Conservation (phyloP, 2,329 filamentous ascomycete species). For the Calonectria hongkongensis region DNA sequence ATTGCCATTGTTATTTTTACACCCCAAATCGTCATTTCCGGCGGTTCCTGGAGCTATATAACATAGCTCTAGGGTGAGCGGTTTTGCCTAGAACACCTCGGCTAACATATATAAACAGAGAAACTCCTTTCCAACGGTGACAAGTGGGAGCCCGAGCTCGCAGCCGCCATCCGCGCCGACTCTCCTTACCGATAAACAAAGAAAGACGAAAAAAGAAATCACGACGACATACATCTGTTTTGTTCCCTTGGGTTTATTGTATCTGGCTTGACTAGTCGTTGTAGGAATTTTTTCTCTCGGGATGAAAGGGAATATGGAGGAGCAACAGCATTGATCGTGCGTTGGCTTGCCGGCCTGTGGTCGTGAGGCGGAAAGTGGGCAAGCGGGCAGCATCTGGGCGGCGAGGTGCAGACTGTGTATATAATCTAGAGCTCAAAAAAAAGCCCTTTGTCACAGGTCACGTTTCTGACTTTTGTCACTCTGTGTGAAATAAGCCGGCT, state of each 20-base stretch:
- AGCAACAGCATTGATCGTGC: constrained; percentile 29
- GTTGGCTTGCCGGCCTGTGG: constrained; percentile 25
- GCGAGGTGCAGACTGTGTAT: constrained; percentile 51
- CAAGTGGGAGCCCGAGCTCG: constrained; percentile 98
- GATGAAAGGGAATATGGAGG: constrained; percentile 13
- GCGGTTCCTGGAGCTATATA: constrained; percentile 13
- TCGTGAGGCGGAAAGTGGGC: constrained; percentile 18
- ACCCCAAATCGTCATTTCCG: background rate
- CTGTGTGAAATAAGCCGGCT: constrained; percentile 20
- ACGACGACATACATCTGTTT: constrained; percentile 40
- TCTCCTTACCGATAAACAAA: constrained; percentile 85
- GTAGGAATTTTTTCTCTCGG: constrained; percentile 33
- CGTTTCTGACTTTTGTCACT: background rate
- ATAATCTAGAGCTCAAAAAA: constrained; percentile 57
- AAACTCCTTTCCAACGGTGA: constrained; percentile 92
- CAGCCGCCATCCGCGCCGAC: constrained; percentile 93
- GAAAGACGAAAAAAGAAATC: constrained; percentile 25
- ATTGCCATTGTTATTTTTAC: background rate
- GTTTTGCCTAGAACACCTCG: constrained; percentile 34
- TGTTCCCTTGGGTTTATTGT: constrained; percentile 39
- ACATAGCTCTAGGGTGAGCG: constrained; percentile 32
- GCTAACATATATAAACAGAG: constrained; percentile 68
- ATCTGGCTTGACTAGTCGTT: constrained; percentile 38
- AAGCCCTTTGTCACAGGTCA: constrained; percentile 51
- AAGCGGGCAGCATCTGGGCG: constrained; percentile 41